phyloP scores from a whole-genome alignment of 176 grass and related monocot genomes.

The Triticum urartu region DNA sequence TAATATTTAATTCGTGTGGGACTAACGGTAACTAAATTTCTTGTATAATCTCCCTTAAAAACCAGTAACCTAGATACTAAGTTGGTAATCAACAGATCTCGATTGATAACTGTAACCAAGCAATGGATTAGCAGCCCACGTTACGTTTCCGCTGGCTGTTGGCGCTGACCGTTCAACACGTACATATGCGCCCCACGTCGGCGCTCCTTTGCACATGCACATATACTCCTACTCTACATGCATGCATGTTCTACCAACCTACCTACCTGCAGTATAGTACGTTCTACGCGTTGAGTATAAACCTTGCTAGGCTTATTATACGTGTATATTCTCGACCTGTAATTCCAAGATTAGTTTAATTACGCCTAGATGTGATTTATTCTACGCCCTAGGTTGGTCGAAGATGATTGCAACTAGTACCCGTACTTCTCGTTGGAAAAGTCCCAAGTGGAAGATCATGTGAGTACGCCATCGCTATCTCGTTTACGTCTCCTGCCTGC shows the following conservation, averaged over 20 bases:
- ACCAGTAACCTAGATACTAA: not conserved
- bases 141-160: not conserved
- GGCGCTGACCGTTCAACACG: not conserved
- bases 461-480: conserved; percentile 14
- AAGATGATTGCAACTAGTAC: not conserved
- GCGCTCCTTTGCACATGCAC: not conserved
- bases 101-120: not conserved
- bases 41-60: too few relatives aligned
- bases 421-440: not conserved
- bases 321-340: too few relatives aligned
- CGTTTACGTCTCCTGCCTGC: not conserved
- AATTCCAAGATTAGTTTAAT: too few relatives aligned
- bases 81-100: not conserved
- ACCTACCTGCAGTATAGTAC: too few relatives aligned
- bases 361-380: too few relatives aligned
- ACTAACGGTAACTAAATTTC: not conserved
- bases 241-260: not conserved
- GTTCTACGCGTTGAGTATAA: not conserved
- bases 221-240: too few relatives aligned
- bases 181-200: not conserved
- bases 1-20: too few relatives aligned
- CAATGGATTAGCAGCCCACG: not conserved
- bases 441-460: not conserved
- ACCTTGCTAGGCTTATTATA: not conserved
- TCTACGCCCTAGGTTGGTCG: too few relatives aligned